These are phyloP conservation scores for Magnaporthiopsis incrustans DNA, from an alignment of 2,329 filamentous ascomycete species.

Conservation along the genomic window DNA sequence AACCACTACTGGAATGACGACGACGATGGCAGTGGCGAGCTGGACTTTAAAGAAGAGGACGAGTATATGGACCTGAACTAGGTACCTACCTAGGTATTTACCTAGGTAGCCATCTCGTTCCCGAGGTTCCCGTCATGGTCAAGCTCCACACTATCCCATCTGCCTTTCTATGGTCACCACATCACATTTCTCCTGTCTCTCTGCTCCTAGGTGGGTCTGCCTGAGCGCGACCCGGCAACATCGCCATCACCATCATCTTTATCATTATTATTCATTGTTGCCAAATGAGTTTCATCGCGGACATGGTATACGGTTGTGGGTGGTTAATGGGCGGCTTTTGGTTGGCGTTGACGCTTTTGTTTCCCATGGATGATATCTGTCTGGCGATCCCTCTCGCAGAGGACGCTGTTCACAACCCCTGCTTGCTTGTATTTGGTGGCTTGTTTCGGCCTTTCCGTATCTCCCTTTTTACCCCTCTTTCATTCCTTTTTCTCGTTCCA, in stretches of 20 bases:
- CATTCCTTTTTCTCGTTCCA: not conserved
- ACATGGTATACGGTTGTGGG: not conserved
- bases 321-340: not conserved
- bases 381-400: not conserved
- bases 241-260: not conserved
- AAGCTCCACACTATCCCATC: not conserved
- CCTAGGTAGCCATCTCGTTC: too few relatives aligned
- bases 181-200: not conserved
- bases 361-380: not conserved
- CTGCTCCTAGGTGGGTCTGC: not conserved
- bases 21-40: constrained; percentile 62
- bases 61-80: constrained; percentile 53
- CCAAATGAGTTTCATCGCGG: constrained; percentile 2
- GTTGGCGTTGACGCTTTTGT: not conserved
- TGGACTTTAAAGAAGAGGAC: constrained; percentile 89
- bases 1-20: constrained; percentile 61
- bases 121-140: not conserved
- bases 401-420: not conserved
- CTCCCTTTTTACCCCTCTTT: not conserved
- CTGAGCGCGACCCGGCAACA: too few relatives aligned
- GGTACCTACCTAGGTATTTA: too few relatives aligned
- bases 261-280: constrained; percentile 12
- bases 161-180: not conserved
- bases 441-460: not conserved
- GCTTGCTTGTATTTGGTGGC: not conserved